Evolutionary conservation across 2,329 filamentous ascomycete genomes (phyloP), one percentile per base, ranked within the genome.

Genomic region (Lecanicillium sp.): DNA sequence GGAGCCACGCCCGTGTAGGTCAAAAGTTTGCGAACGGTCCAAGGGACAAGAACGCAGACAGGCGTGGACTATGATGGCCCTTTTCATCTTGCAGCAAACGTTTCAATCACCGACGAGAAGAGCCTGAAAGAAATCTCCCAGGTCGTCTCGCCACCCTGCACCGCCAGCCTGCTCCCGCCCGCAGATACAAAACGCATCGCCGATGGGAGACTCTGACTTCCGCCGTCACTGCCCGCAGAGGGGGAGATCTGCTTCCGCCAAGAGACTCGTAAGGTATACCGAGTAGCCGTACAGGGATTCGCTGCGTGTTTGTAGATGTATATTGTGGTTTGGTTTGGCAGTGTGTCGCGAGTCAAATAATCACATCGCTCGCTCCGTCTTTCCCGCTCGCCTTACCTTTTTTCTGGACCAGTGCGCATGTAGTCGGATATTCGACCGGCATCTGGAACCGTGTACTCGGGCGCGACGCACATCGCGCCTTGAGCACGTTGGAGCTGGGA

Each of bases 21-120:
- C 56, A 51, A 51, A 56, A 55, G 19, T 17, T 15, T 29, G 29
- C 37, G 21, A 35, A 15, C 38, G 9, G 36, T 23, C 32, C 19
- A 23, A 40, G 27, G 23, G 15, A 23, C 23, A 36, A 26, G 36
- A 29, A 27, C 37, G 36, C 47, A 65, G 63, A 69, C 67, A 63
- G 71, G 63, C 71, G 63, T 59, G 72, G 72, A 75, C 72, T 75
- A 75, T 75, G 72, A 75, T 72, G 72, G 72, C 67, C 71, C 72
- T 63, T 58, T 62, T 55, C 45, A 57, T 75, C 66, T 75, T 57
- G 72, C 71, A 74, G 62, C 63, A 56, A 48, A 50, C 38, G 44
- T 46, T 45, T 50, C 42, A 50, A 49, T 52, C 47, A 58, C 39
- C 29, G 15, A 38, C 52, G 35, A 21, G 21, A 39, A 32, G 10